Evolutionary conservation across 2,329 filamentous ascomycete species (phyloP), one percentile per base, ranked within the genome.

Genomic region (Chaetomiaceae sp.): DNA sequence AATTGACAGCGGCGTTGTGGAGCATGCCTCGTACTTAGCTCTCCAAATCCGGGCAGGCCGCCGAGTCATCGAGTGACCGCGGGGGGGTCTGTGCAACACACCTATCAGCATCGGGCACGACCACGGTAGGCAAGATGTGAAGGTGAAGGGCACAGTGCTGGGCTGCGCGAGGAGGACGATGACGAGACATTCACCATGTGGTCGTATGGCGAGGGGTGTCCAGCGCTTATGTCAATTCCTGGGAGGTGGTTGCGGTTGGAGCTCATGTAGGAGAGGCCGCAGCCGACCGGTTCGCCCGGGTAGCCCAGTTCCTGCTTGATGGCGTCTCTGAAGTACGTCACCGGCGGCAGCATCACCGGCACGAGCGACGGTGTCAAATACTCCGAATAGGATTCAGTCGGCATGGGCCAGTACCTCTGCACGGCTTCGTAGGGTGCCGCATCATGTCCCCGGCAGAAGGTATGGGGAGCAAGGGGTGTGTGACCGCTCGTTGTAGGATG

Each of bases 171-270:
- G n/a, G n/a, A n/a, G n/a, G n/a, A n/a, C n/a, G n/a, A n/a, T n/a
- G n/a, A n/a, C n/a, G n/a, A n/a, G n/a, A 89, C 85, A 79, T 86
- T 83, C 75, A 82, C 78, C 65, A 79, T 78, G 57, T 81, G 72
- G 63, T 84, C 78, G 71, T 86, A 88, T 22, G 76, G 87, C 22
- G 76, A 71, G 56, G 78, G 73, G 48, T 73, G 69, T 49, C 72
- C 54, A 15, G 45, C 56, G 48, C 74, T 74, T 57, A 84, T 76
- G 57, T 86, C 82, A 62, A 86, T 76, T 40, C 74, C 52, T 73
- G 76, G 72, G 65, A 84, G 29, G 57, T 40, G 29, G 57, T 81
- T 82, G 55, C 74, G 71, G 53, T 41, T 45, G 64, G 86, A 88
- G 68, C 72, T 76, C 68, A 86, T 78, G 65, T 82, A 85, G 55